Evolutionary conservation across 768 basidiomycete species (phyloP), one percentile per base, ranked within the genome.

Genomic region (Tephrocybe sp.): DNA sequence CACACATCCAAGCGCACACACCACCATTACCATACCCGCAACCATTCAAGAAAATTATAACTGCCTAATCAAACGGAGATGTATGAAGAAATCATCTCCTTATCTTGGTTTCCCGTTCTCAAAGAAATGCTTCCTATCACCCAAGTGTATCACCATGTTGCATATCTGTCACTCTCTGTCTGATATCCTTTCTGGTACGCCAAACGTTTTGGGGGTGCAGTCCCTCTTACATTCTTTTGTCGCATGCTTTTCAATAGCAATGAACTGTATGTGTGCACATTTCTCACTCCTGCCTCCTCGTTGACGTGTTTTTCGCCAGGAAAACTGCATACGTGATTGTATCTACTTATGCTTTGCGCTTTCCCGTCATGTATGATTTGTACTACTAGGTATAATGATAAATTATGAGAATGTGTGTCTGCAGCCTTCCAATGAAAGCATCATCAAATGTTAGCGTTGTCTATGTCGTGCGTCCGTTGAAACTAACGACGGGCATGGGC

Each of bases 401-500:
- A 46, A 26, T 46, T 35, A 47, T 47, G 11, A 39, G 21, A 38
- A 35, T 19, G 37, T 44, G 16, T 16, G n/a, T n/a, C n/a, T n/a
- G n/a, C n/a, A n/a, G n/a, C n/a, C n/a, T n/a, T n/a, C n/a, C n/a
- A n/a, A n/a, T n/a, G n/a, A n/a, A n/a, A n/a, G n/a, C n/a, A n/a
- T n/a, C n/a, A 31, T 19, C 15, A 21, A 6, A 21, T 37, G 22
- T 26, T 15, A 37, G 5, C n/a, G 13, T 21, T 47, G 12, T 18
- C 15, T 28, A 44, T 27, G 26, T 15, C 7, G 19, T 41, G 37
- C 15, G 35, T 34, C 34, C 25, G 21, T 24, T 35, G 44, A 53
- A 37, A 15, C 62, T 69, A 12, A 76, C 71, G 34, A 90, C 74
- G 1, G 89, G 90, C 78, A 89, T 89, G 0, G 89, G 92, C 35